Base-by-base conservation (phyloP, 345 rosid genomes). In the Salix caprea region DNA sequence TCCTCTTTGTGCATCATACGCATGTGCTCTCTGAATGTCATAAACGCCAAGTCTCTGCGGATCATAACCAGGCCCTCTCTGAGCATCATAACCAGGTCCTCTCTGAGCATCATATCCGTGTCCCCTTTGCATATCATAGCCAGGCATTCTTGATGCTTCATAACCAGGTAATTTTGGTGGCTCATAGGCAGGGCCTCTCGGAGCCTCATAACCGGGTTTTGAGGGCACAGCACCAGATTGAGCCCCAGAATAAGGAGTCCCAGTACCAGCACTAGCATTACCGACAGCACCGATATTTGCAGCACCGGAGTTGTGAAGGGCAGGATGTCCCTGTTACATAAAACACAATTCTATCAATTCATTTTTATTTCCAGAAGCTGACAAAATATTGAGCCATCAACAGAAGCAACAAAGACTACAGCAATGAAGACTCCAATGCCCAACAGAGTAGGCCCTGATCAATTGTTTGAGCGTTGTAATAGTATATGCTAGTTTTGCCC, bases 221-320 rank as follows among this genome's bases (percentile, higher is more conserved):
- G 84, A 56, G 78, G 91, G 85, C 71, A 73, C 84, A 26, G 85
- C 74, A n/a, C 90, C 88, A 67, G 89, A 79, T 66, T 90, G 99
- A 82, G 84, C 73, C 80, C 93, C 94, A 58, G 71, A 82, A 75
- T 86, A 88, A 69, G 85, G 75, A n/a, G 85, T 68, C 32, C 86
- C 56, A 39, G 67, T 7, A 21, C 72, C 88, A 61, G 75, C 67
- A 71, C 82, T 84, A 56, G 83, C 2, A 46, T 74, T 75, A 44
- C 82, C 78, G 1, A 86, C 56, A 26, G 67, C 16, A 39, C 73
- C 88, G 50, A 76, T 67, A 71, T 82, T 85, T 50, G 83, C 3
- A 46, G 72, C 74, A 44, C 82, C 78, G 14, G 52, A 46, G 52
- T 46, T 46, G 74, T 85, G 56, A 24, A 75, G 80, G 61, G 89